Conservation (phyloP, 1,284 basidiomycete genomes). For the Meripilus lineatus region DNA sequence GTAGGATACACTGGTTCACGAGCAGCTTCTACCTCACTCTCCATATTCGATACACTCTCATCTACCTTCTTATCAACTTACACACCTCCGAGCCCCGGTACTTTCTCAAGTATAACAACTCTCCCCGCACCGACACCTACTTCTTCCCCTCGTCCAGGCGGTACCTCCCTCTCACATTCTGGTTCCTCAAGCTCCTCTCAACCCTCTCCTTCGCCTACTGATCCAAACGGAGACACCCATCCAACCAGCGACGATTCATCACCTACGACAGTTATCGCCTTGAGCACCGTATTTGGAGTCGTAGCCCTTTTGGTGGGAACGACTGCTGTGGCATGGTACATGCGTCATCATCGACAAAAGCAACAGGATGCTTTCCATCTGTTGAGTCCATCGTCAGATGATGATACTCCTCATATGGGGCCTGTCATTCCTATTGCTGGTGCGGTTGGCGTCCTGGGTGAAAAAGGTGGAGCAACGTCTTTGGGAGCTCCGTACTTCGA, state of each 20-base stretch:
- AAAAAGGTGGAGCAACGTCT: slow-evolving; percentile 17
- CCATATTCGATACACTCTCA: slow-evolving; percentile 46
- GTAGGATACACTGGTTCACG: slow-evolving; percentile 53
- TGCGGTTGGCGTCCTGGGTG: slow-evolving; percentile 11
- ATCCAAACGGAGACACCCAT: background rate
- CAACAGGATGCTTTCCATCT: slow-evolving; percentile 38
- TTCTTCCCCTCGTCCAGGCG: slow-evolving; percentile 13
- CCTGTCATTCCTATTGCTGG: slow-evolving; percentile 26
- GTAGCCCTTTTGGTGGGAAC: slow-evolving; percentile 44
- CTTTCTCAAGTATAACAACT: slow-evolving; percentile 33
- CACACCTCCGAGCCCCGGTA: slow-evolving; percentile 32
- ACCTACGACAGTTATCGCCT: slow-evolving; percentile 41
- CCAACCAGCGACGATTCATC: slow-evolving; percentile 18
- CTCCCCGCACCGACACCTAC: slow-evolving; percentile 29
- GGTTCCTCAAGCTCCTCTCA: background rate
- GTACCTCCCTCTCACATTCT: slow-evolving; percentile 6
- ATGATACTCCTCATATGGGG: slow-evolving; percentile 27
- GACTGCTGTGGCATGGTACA: slow-evolving; percentile 38
- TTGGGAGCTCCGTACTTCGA: slow-evolving; percentile 14
- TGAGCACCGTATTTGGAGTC: slow-evolving; percentile 53
- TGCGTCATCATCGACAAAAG: slow-evolving; percentile 30
- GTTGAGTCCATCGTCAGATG: slow-evolving; percentile 30
- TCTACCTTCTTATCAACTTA: slow-evolving; percentile 36
- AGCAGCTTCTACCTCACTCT: slow-evolving; percentile 45
- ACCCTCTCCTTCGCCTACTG: background rate